Evolutionary conservation across 2,329 filamentous ascomycete genomes (phyloP).

Genomic region (Falciphora oryzae): DNA sequence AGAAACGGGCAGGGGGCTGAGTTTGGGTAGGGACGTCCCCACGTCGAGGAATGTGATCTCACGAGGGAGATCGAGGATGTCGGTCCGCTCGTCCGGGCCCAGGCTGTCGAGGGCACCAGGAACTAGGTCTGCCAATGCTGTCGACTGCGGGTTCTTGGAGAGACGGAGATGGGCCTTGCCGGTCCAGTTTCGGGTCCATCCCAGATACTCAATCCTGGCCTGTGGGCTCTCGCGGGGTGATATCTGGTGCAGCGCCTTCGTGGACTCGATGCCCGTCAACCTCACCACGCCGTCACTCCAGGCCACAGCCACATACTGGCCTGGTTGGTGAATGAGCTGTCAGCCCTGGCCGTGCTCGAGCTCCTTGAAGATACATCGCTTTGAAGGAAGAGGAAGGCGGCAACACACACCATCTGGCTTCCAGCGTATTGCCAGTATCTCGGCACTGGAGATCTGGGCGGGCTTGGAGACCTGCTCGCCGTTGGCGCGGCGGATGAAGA

Average conservation of each 20-base stretch:
- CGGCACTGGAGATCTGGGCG: slow-evolving; percentile 32
- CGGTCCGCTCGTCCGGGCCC: slow-evolving; percentile 14
- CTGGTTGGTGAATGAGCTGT: slow-evolving; percentile 29
- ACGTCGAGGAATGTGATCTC: slow-evolving; percentile 71
- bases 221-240: slow-evolving; percentile 39
- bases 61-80: slow-evolving; percentile 55
- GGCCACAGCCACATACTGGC: slow-evolving; percentile 72
- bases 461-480: slow-evolving; percentile 58
- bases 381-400: not conserved
- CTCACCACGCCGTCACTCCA: slow-evolving; percentile 78
- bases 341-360: not conserved
- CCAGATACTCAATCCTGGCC: slow-evolving; percentile 44
- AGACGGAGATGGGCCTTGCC: slow-evolving; percentile 19
- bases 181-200: slow-evolving; percentile 43
- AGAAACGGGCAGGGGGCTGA: slow-evolving; percentile 63
- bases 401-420: slow-evolving; percentile 56
- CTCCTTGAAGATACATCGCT: not conserved
- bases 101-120: not conserved
- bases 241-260: slow-evolving; percentile 73
- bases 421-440: slow-evolving; percentile 52
- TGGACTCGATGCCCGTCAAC: slow-evolving; percentile 71
- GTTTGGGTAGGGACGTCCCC: slow-evolving; percentile 68
- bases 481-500: slow-evolving; percentile 74
- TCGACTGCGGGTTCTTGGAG: not conserved
- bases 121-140: not conserved